A percentile compares a stretch with the other conserved stretches of the same genome.
Conservation (phyloP, 805 yeast genomes). For the Jamesozyma spencerorum region DNA sequence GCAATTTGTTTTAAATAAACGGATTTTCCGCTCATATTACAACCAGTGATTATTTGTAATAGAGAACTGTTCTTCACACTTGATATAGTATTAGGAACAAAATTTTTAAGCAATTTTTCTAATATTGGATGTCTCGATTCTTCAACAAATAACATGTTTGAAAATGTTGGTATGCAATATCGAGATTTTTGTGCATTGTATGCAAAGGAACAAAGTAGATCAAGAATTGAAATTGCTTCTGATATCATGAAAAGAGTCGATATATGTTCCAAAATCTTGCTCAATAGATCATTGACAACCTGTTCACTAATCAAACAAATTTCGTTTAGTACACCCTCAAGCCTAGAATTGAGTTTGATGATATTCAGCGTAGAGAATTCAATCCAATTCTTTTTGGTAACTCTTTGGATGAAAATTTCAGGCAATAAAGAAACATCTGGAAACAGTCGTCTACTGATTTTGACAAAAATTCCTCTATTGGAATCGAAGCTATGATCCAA, state of each 20-base stretch:
- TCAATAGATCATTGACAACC: conserved; percentile 27
- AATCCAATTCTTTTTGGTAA: conserved; percentile 24
- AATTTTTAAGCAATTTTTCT: conserved; percentile 24
- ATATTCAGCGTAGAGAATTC: conserved; percentile 36
- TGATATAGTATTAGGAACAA: conserved; percentile 34
- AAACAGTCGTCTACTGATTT: conserved; percentile 18
- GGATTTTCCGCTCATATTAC: conserved; percentile 57
- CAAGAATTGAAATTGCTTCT: conserved; percentile 37
- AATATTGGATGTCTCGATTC: conserved; percentile 37
- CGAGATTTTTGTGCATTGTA: conserved; percentile 14
- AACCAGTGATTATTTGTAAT: conserved; percentile 46
- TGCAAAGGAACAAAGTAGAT: conserved; percentile 32
- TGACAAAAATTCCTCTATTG: conserved; percentile 33
- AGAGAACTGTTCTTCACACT: conserved; percentile 31
- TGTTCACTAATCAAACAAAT: conserved; percentile 36
- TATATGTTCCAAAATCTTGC: conserved; percentile 21
- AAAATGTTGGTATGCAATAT: conserved; percentile 33
- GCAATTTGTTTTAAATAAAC: conserved; percentile 46
- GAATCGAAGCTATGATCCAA: conserved; percentile 31
- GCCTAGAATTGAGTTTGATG: conserved; percentile 33
- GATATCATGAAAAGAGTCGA: conserved; percentile 35
- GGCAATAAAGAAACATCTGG: conserved; percentile 22
- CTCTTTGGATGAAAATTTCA: conserved; percentile 28
- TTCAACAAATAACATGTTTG: conserved; percentile 25
- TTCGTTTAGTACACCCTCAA: conserved; percentile 34